Conservation (phyloP, 345 rosid species). For the Salix suchowensis region DNA sequence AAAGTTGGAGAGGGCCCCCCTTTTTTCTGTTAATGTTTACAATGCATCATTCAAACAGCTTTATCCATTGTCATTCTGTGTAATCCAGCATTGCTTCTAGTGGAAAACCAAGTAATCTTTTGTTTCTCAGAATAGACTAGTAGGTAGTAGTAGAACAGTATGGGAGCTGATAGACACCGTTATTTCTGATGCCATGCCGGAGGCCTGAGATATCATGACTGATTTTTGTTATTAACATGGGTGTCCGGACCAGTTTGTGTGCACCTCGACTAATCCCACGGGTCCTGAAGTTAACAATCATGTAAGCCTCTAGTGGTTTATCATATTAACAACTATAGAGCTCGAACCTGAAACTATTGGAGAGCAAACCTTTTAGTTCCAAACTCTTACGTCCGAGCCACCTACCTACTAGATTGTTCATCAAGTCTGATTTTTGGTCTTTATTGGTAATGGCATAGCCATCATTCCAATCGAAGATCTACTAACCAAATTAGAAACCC, state of each 20-base stretch:
- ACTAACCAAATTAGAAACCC: not conserved
- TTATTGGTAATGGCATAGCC: not conserved
- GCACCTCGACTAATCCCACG: too few species aligned
- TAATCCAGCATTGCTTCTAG: not conserved
- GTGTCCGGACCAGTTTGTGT: too few species aligned
- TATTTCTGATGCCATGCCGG: not conserved
- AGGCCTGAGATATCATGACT: not conserved
- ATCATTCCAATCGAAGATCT: not conserved
- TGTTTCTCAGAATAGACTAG: not conserved
- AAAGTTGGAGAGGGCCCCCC: conserved; percentile 7
- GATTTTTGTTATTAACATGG: not conserved
- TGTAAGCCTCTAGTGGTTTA: too few species aligned
- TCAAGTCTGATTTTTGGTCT: not conserved
- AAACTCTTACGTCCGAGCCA: too few species aligned
- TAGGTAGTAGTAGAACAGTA: not conserved
- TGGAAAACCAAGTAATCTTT: too few species aligned
- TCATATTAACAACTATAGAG: too few species aligned
- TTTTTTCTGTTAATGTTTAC: not conserved
- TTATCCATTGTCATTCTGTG: not conserved
- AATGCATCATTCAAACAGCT: not conserved
- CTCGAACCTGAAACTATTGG: too few species aligned
- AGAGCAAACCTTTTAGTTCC: too few species aligned
- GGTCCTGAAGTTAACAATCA: too few species aligned
- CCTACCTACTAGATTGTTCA: too few species aligned
- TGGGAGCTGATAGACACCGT: not conserved